phyloP scores from a whole-genome alignment of 495 filamentous ascomycete genomes.

The Xylaria bambusicola region DNA sequence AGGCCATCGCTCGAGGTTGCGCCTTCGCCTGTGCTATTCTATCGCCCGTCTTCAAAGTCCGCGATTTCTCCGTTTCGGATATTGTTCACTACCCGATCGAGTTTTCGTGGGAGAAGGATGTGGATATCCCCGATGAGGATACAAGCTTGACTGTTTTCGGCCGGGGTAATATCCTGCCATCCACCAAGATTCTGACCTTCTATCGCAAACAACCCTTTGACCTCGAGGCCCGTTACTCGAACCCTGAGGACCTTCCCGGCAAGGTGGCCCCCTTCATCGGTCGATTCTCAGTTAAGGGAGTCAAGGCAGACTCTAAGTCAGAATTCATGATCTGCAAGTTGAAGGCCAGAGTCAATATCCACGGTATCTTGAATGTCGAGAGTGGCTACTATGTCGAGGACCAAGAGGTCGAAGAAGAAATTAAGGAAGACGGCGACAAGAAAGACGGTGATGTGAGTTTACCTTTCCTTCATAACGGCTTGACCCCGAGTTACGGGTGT shows the following conservation, averaged over 20 bases:
- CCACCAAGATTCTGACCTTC: slow-evolving; percentile 99
- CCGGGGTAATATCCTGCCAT: slow-evolving; percentile 95
- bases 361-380: slow-evolving; percentile 95
- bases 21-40: slow-evolving; percentile 98
- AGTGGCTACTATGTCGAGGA: slow-evolving; percentile 98
- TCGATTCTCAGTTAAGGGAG: slow-evolving; percentile 89
- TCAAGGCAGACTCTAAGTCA: slow-evolving; percentile 81
- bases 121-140: slow-evolving; percentile 98
- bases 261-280: slow-evolving; percentile 94
- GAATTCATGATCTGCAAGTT: slow-evolving; percentile 99
- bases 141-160: slow-evolving; percentile 97
- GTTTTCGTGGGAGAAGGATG: slow-evolving; percentile 98
- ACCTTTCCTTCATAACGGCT: not conserved
- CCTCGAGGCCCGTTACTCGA: slow-evolving; percentile 89
- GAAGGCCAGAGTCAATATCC: slow-evolving; percentile 95
- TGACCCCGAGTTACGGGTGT: too few relatives aligned
- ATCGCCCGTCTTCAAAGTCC: slow-evolving; percentile 96
- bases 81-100: slow-evolving; percentile 98
- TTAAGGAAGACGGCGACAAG: slow-evolving; percentile 65
- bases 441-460: slow-evolving; percentile 73
- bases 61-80: slow-evolving; percentile 96
- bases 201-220: slow-evolving; percentile 98
- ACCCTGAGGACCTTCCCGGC: slow-evolving; percentile 85
- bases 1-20: slow-evolving; percentile 93
- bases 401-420: slow-evolving; percentile 93